Evolutionary conservation across 768 basidiomycete genomes (phyloP).

Genomic region (Peribolospora kevripleyi): DNA sequence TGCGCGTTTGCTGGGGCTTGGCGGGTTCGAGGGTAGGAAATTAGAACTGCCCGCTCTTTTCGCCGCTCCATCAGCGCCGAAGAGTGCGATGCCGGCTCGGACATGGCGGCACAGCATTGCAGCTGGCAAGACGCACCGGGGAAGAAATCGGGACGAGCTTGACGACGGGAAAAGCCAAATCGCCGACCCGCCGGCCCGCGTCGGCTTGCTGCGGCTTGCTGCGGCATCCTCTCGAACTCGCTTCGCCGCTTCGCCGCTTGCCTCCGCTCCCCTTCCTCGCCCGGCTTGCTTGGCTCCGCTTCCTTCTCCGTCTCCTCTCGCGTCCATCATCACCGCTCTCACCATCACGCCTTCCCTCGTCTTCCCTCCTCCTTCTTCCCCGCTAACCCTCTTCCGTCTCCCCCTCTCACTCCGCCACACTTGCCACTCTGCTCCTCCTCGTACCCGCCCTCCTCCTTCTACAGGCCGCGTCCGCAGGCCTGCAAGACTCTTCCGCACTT

Average conservation of each 20-base stretch:
- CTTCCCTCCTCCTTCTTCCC: too few relatives aligned
- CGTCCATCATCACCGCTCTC: conserved; percentile 12
- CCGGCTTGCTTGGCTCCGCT: background rate
- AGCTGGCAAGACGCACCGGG: too few relatives aligned
- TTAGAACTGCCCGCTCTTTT: too few relatives aligned
- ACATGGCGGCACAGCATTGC: too few relatives aligned
- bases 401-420: background rate
- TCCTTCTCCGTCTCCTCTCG: conserved; percentile 12
- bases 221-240: background rate
- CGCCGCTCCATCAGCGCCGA: too few relatives aligned
- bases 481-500: too few relatives aligned
- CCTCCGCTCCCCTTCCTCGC: background rate
- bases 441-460: too few relatives aligned
- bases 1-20: too few relatives aligned
- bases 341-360: conserved; percentile 5
- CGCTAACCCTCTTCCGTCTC: background rate
- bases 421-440: too few relatives aligned
- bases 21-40: too few relatives aligned
- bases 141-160: conserved; percentile 3
- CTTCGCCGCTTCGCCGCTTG: background rate
- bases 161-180: conserved; percentile 5
- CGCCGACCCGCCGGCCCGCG: background rate
- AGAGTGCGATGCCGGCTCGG: too few relatives aligned
- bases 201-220: background rate
- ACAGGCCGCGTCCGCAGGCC: too few relatives aligned